A percentile compares a stretch with the other conserved stretches of the same genome.
Evolutionary conservation across 805 yeast genomes (phyloP).

Genomic region (Millerozyma acaciae): DNA sequence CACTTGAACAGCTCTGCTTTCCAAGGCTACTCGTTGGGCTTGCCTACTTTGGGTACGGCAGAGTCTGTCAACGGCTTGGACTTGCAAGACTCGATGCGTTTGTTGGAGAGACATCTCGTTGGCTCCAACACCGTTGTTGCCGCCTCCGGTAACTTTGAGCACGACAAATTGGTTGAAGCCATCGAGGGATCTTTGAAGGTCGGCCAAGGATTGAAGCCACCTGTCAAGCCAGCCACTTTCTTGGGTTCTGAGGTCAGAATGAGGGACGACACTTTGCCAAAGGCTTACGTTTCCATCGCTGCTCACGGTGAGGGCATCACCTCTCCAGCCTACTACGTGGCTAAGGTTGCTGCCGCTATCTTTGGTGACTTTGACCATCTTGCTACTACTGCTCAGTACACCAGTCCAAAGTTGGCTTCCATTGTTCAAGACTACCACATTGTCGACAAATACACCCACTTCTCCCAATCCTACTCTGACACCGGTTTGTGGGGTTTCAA

Average conservation of each 20-base stretch:
- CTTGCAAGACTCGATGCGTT: conserved; percentile 52
- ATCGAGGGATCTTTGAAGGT: conserved; percentile 48
- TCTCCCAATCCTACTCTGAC: conserved; percentile 69
- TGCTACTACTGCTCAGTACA: conserved; percentile 46
- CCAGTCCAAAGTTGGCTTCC: conserved; percentile 67
- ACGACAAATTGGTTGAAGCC: conserved; percentile 64
- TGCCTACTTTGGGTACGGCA: conserved; percentile 72
- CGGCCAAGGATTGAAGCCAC: conserved; percentile 49
- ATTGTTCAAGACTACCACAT: conserved; percentile 68
- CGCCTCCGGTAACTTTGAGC: conserved; percentile 66
- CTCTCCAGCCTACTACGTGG: conserved; percentile 64
- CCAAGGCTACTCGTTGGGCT: conserved; percentile 78
- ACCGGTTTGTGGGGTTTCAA: conserved; percentile 83
- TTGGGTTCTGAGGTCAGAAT: conserved; percentile 84
- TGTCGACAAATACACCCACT: conserved; percentile 68
- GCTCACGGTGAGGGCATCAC: conserved; percentile 64
- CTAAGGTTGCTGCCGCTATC: conserved; percentile 69
- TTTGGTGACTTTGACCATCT: conserved; percentile 51
- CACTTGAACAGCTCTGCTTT: conserved; percentile 81
- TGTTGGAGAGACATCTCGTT: conserved; percentile 54
- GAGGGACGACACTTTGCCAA: conserved; percentile 83
- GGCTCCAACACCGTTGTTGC: conserved; percentile 67
- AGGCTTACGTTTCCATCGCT: conserved; percentile 74
- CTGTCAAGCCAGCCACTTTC: conserved; percentile 54
- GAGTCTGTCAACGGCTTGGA: conserved; percentile 61